A percentile compares a stretch with the other conserved stretches of the same genome.
phyloP scores from a whole-genome alignment of 139 green algal genomes.

The Chlamydomonas applanata region DNA sequence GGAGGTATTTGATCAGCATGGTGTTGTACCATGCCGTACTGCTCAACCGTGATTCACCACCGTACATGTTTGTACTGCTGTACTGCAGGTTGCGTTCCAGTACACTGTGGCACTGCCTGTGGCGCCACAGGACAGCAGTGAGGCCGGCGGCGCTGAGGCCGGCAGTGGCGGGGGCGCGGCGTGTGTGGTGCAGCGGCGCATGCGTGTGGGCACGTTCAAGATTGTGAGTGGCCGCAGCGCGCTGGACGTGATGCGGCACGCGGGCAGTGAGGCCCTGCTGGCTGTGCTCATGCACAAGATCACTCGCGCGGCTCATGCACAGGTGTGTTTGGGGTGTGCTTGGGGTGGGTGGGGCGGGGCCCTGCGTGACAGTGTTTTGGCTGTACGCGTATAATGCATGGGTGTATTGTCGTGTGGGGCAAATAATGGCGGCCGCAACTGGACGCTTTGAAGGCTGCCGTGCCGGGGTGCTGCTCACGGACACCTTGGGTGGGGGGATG shows the following conservation, averaged over 20 bases:
- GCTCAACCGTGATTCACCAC: neutral
- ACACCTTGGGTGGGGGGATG: no score
- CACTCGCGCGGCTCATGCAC: conserved; percentile 27
- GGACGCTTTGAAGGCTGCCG: no score
- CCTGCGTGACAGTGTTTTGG: no score
- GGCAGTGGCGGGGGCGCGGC: neutral
- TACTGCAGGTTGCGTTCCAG: conserved; percentile 79
- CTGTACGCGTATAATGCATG: no score
- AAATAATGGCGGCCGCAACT: no score
- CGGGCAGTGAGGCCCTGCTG: conserved; percentile 63
- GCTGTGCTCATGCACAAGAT: conserved; percentile 80
- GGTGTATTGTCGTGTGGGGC: no score
- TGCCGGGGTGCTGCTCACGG: no score
- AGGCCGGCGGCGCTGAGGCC: neutral
- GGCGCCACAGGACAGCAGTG: neutral
- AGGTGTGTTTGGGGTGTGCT: conserved; percentile 21
- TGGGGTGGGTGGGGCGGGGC: no score
- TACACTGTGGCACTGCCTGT: conserved; percentile 49
- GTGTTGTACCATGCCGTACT: neutral
- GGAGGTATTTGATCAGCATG: no score
- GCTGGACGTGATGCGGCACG: conserved; percentile 58
- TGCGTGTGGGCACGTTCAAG: conserved; percentile 54
- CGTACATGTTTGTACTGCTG: neutral
- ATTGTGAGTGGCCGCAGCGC: neutral
- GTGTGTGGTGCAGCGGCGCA: conserved; percentile 54